Conservation (phyloP, 2,329 filamentous ascomycete genomes). For the Sordariomycetes sp. region DNA sequence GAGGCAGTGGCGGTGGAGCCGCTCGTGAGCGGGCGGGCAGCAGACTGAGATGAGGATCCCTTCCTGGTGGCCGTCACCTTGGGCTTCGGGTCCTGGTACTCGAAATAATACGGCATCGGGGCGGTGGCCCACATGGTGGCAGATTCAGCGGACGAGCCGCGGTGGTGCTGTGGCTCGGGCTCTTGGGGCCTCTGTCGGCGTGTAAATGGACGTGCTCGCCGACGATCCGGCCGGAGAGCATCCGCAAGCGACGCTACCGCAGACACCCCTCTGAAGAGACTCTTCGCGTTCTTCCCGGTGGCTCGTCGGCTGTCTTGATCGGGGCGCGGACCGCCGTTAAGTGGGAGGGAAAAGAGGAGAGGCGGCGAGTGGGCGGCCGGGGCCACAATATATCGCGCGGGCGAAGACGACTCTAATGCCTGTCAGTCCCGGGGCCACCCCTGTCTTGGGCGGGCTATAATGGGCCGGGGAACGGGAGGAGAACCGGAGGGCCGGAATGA, state of each 20-base stretch:
- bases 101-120: constrained; percentile 11
- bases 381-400: constrained; percentile 2
- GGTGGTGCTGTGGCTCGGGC: not conserved
- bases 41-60: constrained; percentile 5
- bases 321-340: not conserved
- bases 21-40: not conserved
- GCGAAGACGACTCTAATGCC: not conserved
- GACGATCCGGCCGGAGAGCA: not conserved
- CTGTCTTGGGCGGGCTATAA: not conserved
- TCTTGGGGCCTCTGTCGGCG: not conserved
- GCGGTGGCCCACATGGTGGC: constrained; percentile 9
- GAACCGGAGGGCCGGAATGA: constrained; percentile 1
- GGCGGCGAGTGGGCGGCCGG: not conserved
- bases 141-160: constrained; percentile 9
- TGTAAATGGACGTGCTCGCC: not conserved
- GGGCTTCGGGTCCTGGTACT: constrained; percentile 6
- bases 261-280: not conserved
- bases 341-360: not conserved
- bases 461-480: not conserved
- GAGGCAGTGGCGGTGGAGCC: not conserved
- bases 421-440: constrained; percentile 1
- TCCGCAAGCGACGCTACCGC: not conserved
- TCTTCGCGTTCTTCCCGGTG: not conserved
- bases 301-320: not conserved
- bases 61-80: constrained; percentile 3